A percentile compares a stretch with the other conserved stretches of the same genome.
phyloP scores from a whole-genome alignment of 495 filamentous ascomycete genomes.

The Penicillium argentinense region DNA sequence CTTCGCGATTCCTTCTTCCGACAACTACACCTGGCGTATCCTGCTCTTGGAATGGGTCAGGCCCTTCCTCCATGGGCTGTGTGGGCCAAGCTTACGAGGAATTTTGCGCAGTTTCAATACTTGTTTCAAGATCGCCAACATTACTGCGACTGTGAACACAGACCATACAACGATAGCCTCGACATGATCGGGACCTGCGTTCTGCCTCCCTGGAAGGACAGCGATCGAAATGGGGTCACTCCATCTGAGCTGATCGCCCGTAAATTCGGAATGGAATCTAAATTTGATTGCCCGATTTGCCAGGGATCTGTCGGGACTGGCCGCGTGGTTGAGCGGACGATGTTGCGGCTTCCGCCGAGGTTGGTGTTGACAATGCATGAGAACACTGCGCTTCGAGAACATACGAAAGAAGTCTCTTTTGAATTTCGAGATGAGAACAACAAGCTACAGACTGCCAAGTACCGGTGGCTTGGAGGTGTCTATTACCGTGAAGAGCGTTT shows the following conservation, averaged over 20 bases:
- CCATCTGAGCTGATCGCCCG: background rate
- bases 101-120: constrained; percentile 29
- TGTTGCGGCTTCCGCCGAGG: constrained; percentile 30
- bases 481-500: constrained; percentile 24
- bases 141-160: constrained; percentile 7
- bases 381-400: constrained; percentile 11
- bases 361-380: constrained; percentile 23
- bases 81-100: constrained; percentile 24
- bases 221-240: constrained; percentile 1
- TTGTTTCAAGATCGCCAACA: constrained; percentile 3
- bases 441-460: constrained; percentile 13
- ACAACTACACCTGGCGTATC: constrained; percentile 3
- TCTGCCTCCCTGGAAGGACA: background rate
- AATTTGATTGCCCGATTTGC: background rate
- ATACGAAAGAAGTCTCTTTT: constrained; percentile 32
- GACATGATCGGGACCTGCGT: constrained; percentile 4
- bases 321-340: background rate
- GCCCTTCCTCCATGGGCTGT: constrained; percentile 14
- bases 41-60: constrained; percentile 5
- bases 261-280: background rate
- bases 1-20: constrained; percentile 24
- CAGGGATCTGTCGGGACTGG: background rate
- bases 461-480: constrained; percentile 48
- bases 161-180: background rate
- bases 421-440: constrained; percentile 19